A percentile compares a stretch with the other conserved stretches of the same genome.
phyloP scores from a whole-genome alignment of 2,329 filamentous ascomycete genomes.

The Paracoccidioides brasiliensis region DNA sequence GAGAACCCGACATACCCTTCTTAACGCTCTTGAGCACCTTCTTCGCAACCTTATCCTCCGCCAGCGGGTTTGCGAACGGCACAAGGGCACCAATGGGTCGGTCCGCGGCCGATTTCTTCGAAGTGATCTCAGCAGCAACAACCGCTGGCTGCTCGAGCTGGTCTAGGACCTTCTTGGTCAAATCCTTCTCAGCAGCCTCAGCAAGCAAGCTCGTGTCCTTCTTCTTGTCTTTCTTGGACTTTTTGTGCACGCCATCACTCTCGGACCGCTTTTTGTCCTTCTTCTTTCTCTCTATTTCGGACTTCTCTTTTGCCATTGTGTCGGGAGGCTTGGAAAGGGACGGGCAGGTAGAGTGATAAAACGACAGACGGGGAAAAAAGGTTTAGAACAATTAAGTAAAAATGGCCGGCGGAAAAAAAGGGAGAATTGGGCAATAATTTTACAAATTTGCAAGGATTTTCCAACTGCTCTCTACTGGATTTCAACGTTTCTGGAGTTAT shows the following conservation, averaged over 20 bases:
- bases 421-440: neutral
- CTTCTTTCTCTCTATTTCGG: slow-evolving; percentile 31
- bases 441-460: neutral
- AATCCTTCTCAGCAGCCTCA: slow-evolving; percentile 29
- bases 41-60: slow-evolving; percentile 39
- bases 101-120: neutral
- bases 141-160: slow-evolving; percentile 18
- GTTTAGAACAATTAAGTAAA: neutral
- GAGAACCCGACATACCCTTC: slow-evolving; percentile 28
- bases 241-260: slow-evolving; percentile 35
- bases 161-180: slow-evolving; percentile 25
- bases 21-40: slow-evolving; percentile 41
- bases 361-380: neutral
- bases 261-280: slow-evolving; percentile 31
- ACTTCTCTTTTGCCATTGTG: slow-evolving; percentile 35
- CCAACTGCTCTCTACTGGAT: neutral
- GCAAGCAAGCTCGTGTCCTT: slow-evolving; percentile 28
- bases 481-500: neutral
- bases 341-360: neutral
- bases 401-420: neutral
- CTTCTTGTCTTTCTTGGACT: slow-evolving; percentile 36
- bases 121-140: slow-evolving; percentile 16
- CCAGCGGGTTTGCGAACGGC: slow-evolving; percentile 38
- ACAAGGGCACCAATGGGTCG: slow-evolving; percentile 35
- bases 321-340: neutral